A percentile compares a stretch with the other conserved stretches of the same genome.
Conservation (phyloP, 768 basidiomycete genomes). For the Serendipita sp. region DNA sequence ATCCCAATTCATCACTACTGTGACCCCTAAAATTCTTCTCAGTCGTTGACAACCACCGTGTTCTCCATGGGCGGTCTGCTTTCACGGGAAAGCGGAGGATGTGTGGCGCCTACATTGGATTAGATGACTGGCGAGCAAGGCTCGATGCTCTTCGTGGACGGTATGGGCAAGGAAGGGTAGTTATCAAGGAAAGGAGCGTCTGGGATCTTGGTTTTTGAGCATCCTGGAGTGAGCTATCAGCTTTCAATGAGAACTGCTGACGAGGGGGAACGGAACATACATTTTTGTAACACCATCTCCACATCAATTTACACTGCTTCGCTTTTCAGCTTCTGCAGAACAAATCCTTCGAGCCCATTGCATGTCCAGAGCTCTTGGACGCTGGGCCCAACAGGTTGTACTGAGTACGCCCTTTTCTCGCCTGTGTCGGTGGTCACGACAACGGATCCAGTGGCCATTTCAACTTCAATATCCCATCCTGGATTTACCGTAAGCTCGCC, state of each 20-base stretch:
- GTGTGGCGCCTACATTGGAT: constrained; percentile 89
- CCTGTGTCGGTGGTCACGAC: constrained; percentile 32
- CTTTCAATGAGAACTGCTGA: background rate
- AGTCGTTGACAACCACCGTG: constrained; percentile 88
- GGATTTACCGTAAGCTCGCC: constrained; percentile 76
- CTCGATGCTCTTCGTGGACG: constrained; percentile 22
- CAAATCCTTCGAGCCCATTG: constrained; percentile 84
- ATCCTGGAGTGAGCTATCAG: background rate
- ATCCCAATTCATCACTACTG: too few species aligned
- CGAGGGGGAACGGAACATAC: background rate
- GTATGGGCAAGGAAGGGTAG: background rate
- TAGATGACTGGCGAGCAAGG: constrained; percentile 78
- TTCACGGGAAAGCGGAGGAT: constrained; percentile 79
- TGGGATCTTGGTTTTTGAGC: constrained; percentile 41
- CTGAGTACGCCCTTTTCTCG: constrained; percentile 38
- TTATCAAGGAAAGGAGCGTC: constrained; percentile 28
- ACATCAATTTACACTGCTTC: background rate
- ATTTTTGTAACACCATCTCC: background rate
- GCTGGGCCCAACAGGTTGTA: constrained; percentile 73
- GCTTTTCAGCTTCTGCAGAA: constrained; percentile 34
- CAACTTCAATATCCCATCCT: constrained; percentile 44
- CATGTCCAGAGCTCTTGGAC: constrained; percentile 98
- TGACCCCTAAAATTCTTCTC: background rate
- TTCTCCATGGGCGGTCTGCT: constrained; percentile 83
- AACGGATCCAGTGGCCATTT: constrained; percentile 56